Evolutionary conservation across 495 filamentous ascomycete species (phyloP), one percentile per base, ranked within the genome.

Genomic region (Lophiotrema nucula): DNA sequence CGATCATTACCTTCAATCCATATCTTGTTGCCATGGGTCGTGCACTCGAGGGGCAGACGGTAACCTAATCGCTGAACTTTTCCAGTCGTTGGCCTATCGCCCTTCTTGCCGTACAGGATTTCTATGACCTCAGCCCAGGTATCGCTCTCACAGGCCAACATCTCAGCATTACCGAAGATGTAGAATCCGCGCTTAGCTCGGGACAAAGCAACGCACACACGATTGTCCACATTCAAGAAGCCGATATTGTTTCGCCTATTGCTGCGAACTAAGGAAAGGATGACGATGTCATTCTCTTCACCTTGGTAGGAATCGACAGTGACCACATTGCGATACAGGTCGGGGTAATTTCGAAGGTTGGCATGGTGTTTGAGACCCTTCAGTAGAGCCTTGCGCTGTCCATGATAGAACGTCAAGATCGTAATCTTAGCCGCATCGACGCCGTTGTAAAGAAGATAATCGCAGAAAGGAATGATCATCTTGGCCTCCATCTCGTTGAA

Each of bases 251-350:
- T 53, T 21, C 72, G 39, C 12, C 53, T 31, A 57, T 85, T 88
- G 64, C 86, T 92, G 42, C 93, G 79, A 11, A 96, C 92, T 0
- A 97, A 74, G 0, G 92, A 96, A 1, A 97, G 76, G 3, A 97
- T 62, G 16, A 97, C 74, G 31, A 97, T 76, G 18, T 90, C 89
- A 62, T 97, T 97, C 64, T 97, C 91, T 67, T 97, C 90, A 24
- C 92, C 92, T 67, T 97, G 93, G 69, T 92, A 97, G 0, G 88
- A 91, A 65, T 97, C 93, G 0, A 97, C 89, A 0, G 93, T 97
- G 35, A 77, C 79, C 1, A 97, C 83, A 22, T 88, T 90, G n/a
- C n/a, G n/a, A n/a, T n/a, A n/a, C 64, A 87, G 79, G 28, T 70
- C 67, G 0, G 62, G 48, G 5, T 71, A 73, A 54, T 70, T 67